These are phyloP conservation scores for Hyaloscypha hepaticicola DNA, from an alignment of 495 filamentous ascomycete species.

Conservation along the genomic window DNA sequence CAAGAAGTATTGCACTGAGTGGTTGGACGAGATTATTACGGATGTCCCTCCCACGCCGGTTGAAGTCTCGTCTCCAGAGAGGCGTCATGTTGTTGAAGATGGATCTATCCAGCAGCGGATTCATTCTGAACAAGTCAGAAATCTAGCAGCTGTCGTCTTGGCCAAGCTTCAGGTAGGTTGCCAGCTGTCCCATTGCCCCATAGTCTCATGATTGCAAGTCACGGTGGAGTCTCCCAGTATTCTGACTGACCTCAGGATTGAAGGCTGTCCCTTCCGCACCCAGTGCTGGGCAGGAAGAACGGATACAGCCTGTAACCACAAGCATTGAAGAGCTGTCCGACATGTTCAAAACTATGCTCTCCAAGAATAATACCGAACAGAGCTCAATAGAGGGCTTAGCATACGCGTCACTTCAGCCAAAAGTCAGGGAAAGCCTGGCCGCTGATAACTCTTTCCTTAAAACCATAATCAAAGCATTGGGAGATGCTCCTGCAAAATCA, in stretches of 20 bases:
- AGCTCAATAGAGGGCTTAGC: constrained; percentile 90
- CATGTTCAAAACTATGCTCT: constrained; percentile 76
- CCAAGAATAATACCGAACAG: constrained; percentile 52
- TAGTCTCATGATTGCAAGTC: not conserved
- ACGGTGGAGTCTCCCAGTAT: constrained; percentile 14
- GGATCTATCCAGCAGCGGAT: constrained; percentile 30
- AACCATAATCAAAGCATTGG: constrained; percentile 62
- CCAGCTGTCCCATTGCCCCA: not conserved
- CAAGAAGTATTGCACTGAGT: constrained; percentile 73
- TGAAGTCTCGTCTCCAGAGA: constrained; percentile 36
- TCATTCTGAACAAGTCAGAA: constrained; percentile 51
- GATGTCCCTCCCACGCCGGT: constrained; percentile 61
- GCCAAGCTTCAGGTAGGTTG: constrained; percentile 66
- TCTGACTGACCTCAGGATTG: constrained; percentile 49
- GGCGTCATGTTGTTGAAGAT: constrained; percentile 21
- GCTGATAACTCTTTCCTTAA: constrained; percentile 64
- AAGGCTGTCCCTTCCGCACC: constrained; percentile 46
- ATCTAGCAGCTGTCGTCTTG: constrained; percentile 80
- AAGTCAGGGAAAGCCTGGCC: constrained; percentile 76
- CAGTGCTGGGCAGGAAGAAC: constrained; percentile 39
- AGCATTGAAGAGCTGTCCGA: constrained; percentile 70
- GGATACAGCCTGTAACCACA: constrained; percentile 47
- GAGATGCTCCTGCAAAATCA: constrained; percentile 58
- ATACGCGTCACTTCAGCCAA: constrained; percentile 79
- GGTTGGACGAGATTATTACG: constrained; percentile 76